phyloP scores from a whole-genome alignment of 768 basidiomycete species.

The Auricularia auricula-judae region DNA sequence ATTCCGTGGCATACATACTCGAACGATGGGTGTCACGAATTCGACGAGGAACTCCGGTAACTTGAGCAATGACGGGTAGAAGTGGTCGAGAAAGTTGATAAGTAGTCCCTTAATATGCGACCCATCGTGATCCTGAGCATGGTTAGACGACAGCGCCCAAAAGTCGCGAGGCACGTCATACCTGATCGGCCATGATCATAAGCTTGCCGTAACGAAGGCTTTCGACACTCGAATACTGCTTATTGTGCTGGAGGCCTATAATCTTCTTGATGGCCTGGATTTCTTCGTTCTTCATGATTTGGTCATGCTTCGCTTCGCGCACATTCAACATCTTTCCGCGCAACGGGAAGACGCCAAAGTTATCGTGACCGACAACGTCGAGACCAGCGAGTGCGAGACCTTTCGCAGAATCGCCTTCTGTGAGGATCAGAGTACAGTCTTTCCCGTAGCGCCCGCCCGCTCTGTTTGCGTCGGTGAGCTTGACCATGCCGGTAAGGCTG shows the following conservation, averaged over 20 bases:
- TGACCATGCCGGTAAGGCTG: slow-evolving; percentile 83
- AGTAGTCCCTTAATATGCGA: slow-evolving; percentile 99
- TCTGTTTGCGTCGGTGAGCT: slow-evolving; percentile 94
- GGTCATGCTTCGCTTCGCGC: slow-evolving; percentile 89
- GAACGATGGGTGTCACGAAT: slow-evolving; percentile 96
- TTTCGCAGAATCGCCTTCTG: slow-evolving; percentile 99
- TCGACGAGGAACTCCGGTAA: slow-evolving; percentile 90
- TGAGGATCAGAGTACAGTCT: slow-evolving; percentile 89
- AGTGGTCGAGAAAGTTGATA: slow-evolving; percentile 96
- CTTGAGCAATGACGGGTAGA: slow-evolving; percentile 88
- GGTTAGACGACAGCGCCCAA: neutral
- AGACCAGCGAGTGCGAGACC: slow-evolving; percentile 91
- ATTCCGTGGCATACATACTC: slow-evolving; percentile 37
- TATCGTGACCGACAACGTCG: slow-evolving; percentile 88
- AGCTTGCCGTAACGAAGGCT: slow-evolving; percentile 84
- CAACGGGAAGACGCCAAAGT: slow-evolving; percentile 95
- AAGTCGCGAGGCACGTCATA: slow-evolving; percentile 22
- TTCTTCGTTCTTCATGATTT: slow-evolving; percentile 97
- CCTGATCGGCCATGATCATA: slow-evolving; percentile 99
- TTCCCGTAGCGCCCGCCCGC: slow-evolving; percentile 76
- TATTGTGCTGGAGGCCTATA: slow-evolving; percentile 89
- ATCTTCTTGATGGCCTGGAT: slow-evolving; percentile 97
- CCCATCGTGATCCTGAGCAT: slow-evolving; percentile 86
- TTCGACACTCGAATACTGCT: slow-evolving; percentile 59
- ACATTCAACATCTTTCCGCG: slow-evolving; percentile 96